A percentile compares a stretch with the other conserved stretches of the same genome.
These are phyloP conservation scores for Phlyctochytrium bullatum DNA, from an alignment of 192 early-diverging fungal genomes.

Conservation along the genomic window DNA sequence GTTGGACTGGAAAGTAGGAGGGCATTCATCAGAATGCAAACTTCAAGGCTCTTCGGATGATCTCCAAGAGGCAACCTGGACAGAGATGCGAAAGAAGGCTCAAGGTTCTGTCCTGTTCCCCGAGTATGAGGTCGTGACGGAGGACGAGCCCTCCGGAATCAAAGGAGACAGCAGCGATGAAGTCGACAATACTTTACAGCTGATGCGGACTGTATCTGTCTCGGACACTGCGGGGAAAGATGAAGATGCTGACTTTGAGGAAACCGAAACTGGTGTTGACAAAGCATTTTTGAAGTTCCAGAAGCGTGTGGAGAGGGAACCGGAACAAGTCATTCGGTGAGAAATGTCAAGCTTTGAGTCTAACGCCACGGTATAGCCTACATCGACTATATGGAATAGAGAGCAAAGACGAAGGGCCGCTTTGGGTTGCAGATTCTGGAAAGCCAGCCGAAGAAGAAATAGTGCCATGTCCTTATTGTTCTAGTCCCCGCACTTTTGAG, in stretches of 20 bases:
- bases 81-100: neutral
- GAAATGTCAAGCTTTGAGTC: neutral
- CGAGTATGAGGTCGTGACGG: conserved; percentile 50
- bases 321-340: conserved; percentile 86
- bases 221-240: neutral
- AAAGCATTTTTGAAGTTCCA: conserved; percentile 89
- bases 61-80: too few species aligned
- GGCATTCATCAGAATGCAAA: conserved; percentile 52
- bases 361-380: neutral
- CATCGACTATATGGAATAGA: conserved; percentile 46
- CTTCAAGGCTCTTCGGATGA: neutral
- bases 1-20: conserved; percentile 75
- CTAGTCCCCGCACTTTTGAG: conserved; percentile 75
- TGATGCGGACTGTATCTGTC: neutral
- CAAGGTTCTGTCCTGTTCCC: conserved; percentile 31
- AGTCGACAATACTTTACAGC: conserved; percentile 11
- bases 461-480: conserved; percentile 70
- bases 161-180: conserved; percentile 11
- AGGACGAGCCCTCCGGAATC: conserved; percentile 46
- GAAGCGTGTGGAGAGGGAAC: conserved; percentile 67
- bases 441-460: conserved; percentile 58
- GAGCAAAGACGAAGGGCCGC: conserved; percentile 58
- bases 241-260: conserved; percentile 29
- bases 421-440: conserved; percentile 75
- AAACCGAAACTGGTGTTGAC: conserved; percentile 80